Conservation (phyloP, 2,329 filamentous ascomycete species). For the Penicillium sp. region DNA sequence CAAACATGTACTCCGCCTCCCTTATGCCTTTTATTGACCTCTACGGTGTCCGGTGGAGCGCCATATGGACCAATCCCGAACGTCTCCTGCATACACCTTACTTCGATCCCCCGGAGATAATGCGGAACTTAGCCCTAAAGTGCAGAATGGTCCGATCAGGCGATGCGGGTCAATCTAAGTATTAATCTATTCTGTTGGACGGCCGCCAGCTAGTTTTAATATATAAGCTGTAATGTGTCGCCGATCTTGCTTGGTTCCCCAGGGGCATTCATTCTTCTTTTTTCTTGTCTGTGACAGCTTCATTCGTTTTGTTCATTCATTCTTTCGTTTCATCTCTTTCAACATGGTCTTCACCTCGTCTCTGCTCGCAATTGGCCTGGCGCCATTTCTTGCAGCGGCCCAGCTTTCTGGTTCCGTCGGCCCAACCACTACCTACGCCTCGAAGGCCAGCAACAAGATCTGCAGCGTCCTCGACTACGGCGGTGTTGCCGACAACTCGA, state of each 20-base stretch:
- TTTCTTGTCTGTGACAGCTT: not conserved
- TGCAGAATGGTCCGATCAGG: too few relatives aligned
- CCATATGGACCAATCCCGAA: too few relatives aligned
- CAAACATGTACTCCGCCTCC: conserved; percentile 1
- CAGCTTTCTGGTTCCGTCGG: conserved; percentile 47
- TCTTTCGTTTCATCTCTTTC: not conserved
- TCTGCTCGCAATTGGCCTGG: conserved; percentile 23
- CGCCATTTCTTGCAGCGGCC: conserved; percentile 30
- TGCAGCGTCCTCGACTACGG: conserved; percentile 56
- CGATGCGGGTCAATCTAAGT: too few relatives aligned
- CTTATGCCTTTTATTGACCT: too few relatives aligned
- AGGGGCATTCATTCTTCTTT: conserved; percentile 3
- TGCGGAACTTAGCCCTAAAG: too few relatives aligned
- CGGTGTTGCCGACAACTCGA: conserved; percentile 50
- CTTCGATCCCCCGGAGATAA: too few relatives aligned
- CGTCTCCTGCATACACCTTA: too few relatives aligned
- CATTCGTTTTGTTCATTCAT: conserved; percentile 5
- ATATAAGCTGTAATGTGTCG: not conserved
- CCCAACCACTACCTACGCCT: conserved; percentile 42
- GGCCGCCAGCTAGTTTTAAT: too few relatives aligned
- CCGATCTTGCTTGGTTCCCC: not conserved
- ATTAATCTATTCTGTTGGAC: too few relatives aligned
- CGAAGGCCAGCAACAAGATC: conserved; percentile 49
- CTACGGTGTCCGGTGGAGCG: too few relatives aligned
- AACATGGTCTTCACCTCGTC: conserved; percentile 10